Base-by-base conservation (phyloP, 805 yeast genomes). In the Sungouiella blattae region DNA sequence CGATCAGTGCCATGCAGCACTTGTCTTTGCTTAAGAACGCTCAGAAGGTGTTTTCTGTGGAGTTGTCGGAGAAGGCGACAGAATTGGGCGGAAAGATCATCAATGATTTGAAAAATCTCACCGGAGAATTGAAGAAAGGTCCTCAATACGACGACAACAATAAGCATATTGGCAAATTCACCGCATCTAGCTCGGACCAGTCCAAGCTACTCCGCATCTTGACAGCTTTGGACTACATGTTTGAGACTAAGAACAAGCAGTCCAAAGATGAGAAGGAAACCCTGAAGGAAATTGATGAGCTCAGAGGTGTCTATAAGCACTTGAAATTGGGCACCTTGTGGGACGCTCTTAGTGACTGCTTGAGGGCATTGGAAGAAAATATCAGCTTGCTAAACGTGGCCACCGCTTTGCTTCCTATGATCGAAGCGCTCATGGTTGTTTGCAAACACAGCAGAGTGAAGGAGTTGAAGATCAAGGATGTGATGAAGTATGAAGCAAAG, bases 361-460 rank as follows among this genome's bases (percentile, higher is more conserved):
- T 87, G 49, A 60, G 77, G 27, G 68, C 73, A 5, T 64, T 85
- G 39, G 91, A 82, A 50, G 78, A 73, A 15, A 73, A 75, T 26
- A 69, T 73, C 11, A 67, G 68, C 11, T 61, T 81, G 15, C 37
- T 56, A 1, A 57, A 51, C 32, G 77, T 87, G 29, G 88, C 95
- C 0, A 83, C 95, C 1, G 82, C 86, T 1, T 61, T 89, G 16
- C 66, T 91, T 16, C 97, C 98, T 0, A 60, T 88, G 41, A 87
- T 91, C 41, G 98, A 91, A 56, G 80, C 96, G 0, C 67, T 93
- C 37, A 87, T 93, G 95, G 95, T 91, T 32, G 93, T 93, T n/a
- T 88, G 96, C 61, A 89, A 89, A 52, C 94, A 86, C 52, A 77
- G 87, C 47, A 75, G 75, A 41, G 80, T 78, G 26, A 74, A 71